A percentile compares a stretch with the other conserved stretches of the same genome.
phyloP scores from a whole-genome alignment of 805 yeast species.

The Pichia nanzhaoensis region DNA sequence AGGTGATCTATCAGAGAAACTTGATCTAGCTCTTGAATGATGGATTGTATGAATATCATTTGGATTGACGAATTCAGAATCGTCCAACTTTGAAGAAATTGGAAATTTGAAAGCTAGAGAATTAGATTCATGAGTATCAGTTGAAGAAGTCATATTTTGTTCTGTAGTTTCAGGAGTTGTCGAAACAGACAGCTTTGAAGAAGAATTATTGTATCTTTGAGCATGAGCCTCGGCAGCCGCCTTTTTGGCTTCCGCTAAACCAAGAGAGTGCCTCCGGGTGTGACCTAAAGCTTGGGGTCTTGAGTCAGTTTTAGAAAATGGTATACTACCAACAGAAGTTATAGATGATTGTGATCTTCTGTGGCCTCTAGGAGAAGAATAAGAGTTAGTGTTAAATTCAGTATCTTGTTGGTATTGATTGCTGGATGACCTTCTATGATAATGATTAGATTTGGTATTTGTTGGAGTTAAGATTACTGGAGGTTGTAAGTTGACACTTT shows the following conservation, averaged over 20 bases:
- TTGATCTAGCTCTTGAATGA: slow-evolving; percentile 26
- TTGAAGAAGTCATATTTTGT: neutral
- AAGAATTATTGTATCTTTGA: slow-evolving; percentile 43
- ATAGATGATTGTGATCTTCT: slow-evolving; percentile 41
- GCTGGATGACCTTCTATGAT: slow-evolving; percentile 28
- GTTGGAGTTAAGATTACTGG: slow-evolving; percentile 16
- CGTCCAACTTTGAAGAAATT: slow-evolving; percentile 24
- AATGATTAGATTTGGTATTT: slow-evolving; percentile 23
- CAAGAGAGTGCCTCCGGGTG: slow-evolving; percentile 84
- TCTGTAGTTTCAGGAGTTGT: slow-evolving; percentile 6
- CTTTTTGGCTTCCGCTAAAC: slow-evolving; percentile 84
- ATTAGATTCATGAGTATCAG: slow-evolving; percentile 9
- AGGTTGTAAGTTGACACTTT: slow-evolving; percentile 21
- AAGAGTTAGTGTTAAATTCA: neutral
- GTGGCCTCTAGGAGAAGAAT: slow-evolving; percentile 29
- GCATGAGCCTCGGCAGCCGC: slow-evolving; percentile 93
- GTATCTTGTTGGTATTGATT: slow-evolving; percentile 14
- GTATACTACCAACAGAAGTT: slow-evolving; percentile 20
- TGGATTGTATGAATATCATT: slow-evolving; percentile 6
- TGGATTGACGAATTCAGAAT: slow-evolving; percentile 6
- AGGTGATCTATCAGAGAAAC: slow-evolving; percentile 33
- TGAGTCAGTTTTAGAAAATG: slow-evolving; percentile 16
- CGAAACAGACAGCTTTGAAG: slow-evolving; percentile 24
- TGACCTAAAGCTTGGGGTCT: slow-evolving; percentile 55
- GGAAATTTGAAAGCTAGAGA: slow-evolving; percentile 53